Conservation (phyloP, 352 stramenopile species). For the Phytophthora melonis region DNA sequence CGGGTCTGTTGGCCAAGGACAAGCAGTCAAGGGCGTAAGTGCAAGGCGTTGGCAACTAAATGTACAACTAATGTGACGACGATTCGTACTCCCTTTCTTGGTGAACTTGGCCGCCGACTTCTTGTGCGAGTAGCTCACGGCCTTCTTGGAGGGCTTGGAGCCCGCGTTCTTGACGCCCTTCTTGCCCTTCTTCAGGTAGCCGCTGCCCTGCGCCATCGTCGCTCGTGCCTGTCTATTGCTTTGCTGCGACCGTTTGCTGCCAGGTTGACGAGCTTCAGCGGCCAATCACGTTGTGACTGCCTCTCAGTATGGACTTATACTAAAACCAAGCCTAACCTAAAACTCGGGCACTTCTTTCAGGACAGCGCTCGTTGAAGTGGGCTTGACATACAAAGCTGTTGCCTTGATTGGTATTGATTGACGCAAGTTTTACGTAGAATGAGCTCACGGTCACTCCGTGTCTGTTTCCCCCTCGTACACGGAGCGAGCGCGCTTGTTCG, state of each 20-base stretch:
- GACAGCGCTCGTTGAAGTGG: too few species aligned
- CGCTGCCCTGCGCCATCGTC: conserved; percentile 83
- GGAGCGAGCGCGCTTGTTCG: too few species aligned
- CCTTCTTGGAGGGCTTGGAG: conserved; percentile 79
- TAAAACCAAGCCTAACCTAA: not conserved
- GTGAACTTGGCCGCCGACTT: conserved; percentile 85
- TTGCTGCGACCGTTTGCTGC: not conserved
- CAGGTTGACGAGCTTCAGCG: not conserved
- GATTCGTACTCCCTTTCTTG: conserved; percentile 82
- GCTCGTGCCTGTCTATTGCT: not conserved
- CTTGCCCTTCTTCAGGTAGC: conserved; percentile 82
- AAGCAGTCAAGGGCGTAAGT: not conserved
- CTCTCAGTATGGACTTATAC: not conserved
- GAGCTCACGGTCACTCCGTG: too few species aligned
- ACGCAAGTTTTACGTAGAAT: too few species aligned
- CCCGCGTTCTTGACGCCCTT: conserved; percentile 81
- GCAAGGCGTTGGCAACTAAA: too few species aligned
- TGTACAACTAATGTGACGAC: too few species aligned
- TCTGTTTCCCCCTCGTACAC: too few species aligned
- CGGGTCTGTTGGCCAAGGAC: conserved; percentile 52
- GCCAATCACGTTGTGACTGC: not conserved
- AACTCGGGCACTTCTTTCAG: not conserved
- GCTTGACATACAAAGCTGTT: not conserved
- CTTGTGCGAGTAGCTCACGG: conserved; percentile 80
- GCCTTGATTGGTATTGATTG: too few species aligned